phyloP scores from a whole-genome alignment of 306 rosid genomes.

The Rosa rugosa region DNA sequence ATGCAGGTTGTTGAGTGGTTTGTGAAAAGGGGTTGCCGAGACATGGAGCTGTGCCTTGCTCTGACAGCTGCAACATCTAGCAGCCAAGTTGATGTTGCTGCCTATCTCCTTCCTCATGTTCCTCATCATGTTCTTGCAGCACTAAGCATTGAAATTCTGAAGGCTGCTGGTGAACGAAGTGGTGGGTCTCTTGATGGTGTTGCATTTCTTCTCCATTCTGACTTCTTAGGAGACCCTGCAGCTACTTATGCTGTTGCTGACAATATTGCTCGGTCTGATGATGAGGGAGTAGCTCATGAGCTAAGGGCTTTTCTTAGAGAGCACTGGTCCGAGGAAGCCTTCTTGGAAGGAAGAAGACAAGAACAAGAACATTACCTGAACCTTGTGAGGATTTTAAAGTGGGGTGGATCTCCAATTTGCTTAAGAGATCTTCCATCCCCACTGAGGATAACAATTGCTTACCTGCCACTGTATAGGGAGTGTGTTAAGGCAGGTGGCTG shows the following conservation, averaged over 20 bases:
- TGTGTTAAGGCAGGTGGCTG: constrained; percentile 67
- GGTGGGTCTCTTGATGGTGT: constrained; percentile 83
- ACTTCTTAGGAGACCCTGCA: constrained; percentile 79
- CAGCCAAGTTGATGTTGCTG: constrained; percentile 74
- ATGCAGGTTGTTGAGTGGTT: constrained; percentile 85
- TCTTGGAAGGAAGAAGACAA: constrained; percentile 54
- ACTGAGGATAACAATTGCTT: constrained; percentile 67
- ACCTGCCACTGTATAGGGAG: constrained; percentile 79
- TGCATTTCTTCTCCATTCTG: constrained; percentile 76
- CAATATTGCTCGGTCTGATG: constrained; percentile 67
- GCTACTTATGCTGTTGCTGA: constrained; percentile 86
- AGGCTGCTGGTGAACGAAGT: constrained; percentile 89
- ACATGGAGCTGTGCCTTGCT: constrained; percentile 93
- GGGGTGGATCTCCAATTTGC: constrained; percentile 77
- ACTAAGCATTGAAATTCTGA: constrained; percentile 75
- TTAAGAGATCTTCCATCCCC: constrained; percentile 80
- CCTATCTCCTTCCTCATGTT: constrained; percentile 80
- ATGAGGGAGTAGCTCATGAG: constrained; percentile 69
- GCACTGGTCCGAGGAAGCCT: constrained; percentile 81
- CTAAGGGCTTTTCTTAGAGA: constrained; percentile 65
- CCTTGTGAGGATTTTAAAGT: constrained; percentile 60
- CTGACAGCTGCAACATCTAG: constrained; percentile 92
- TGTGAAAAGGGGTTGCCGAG: constrained; percentile 82
- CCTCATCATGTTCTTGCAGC: constrained; percentile 77
- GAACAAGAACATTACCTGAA: constrained; percentile 72